A percentile compares a stretch with the other conserved stretches of the same genome.
phyloP scores from a whole-genome alignment of 495 filamentous ascomycete genomes.

The Geopyxis carbonaria region DNA sequence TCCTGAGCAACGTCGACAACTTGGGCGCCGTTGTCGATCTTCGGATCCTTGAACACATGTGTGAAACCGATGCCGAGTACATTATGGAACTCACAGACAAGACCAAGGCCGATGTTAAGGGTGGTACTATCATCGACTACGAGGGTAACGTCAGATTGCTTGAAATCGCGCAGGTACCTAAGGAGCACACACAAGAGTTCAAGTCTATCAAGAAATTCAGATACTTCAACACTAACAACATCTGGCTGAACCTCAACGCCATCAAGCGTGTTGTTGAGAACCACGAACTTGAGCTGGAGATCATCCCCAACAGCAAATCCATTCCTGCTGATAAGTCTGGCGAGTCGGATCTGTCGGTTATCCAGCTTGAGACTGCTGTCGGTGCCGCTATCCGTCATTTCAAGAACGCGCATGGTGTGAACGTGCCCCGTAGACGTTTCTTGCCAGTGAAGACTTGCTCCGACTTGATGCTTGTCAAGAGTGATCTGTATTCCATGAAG shows the following conservation, averaged over 20 bases:
- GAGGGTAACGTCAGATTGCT: conserved; percentile 89
- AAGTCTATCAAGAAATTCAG: conserved; percentile 99
- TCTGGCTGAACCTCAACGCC: conserved; percentile 96
- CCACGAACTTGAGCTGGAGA: conserved; percentile 97
- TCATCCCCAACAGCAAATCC: conserved; percentile 97
- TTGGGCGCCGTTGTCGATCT: conserved; percentile 94
- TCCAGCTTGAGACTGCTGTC: conserved; percentile 96
- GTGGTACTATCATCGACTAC: conserved; percentile 99
- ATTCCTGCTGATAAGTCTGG: conserved; percentile 99
- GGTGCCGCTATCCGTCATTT: conserved; percentile 98
- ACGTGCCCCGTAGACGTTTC: conserved; percentile 94
- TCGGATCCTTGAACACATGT: conserved; percentile 97
- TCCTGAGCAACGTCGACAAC: conserved; percentile 99
- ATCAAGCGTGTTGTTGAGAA: conserved; percentile 98
- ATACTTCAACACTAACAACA: conserved; percentile 99
- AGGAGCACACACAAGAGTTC: conserved; percentile 99
- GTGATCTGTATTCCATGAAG: conserved; percentile 98
- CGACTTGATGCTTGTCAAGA: conserved; percentile 99
- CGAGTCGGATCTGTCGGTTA: conserved; percentile 89
- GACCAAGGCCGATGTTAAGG: conserved; percentile 99
- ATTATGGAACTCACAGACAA: conserved; percentile 99
- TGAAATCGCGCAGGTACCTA: conserved; percentile 99
- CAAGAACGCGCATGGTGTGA: conserved; percentile 95
- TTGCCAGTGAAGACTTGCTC: conserved; percentile 99
- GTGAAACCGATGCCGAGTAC: conserved; percentile 86